A percentile compares a stretch with the other conserved stretches of the same genome.
Conservation (phyloP, 306 rosid genomes). For the Crotalaria pallida region DNA sequence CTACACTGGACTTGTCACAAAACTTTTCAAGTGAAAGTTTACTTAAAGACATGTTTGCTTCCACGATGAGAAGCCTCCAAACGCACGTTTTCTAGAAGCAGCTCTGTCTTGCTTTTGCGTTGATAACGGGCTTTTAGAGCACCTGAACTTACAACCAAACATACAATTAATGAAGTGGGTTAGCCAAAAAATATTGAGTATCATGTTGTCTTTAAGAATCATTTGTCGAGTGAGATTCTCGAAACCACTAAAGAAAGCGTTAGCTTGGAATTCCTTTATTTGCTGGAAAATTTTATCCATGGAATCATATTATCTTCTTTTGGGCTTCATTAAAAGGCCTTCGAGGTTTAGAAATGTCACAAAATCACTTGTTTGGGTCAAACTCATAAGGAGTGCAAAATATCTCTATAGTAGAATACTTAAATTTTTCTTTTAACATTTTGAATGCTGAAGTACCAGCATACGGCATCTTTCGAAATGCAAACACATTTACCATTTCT, state of each 20-base stretch:
- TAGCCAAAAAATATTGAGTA: background rate
- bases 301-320: slow-evolving; percentile 28
- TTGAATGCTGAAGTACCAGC: slow-evolving; percentile 41
- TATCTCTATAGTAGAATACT: background rate
- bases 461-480: slow-evolving; percentile 28
- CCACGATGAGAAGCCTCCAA: too few relatives aligned
- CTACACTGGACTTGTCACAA: slow-evolving; percentile 15
- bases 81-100: too few relatives aligned
- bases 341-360: slow-evolving; percentile 23
- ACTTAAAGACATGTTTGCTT: too few relatives aligned
- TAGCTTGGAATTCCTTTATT: slow-evolving; percentile 15
- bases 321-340: slow-evolving; percentile 17
- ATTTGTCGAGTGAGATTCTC: slow-evolving; percentile 27
- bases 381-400: slow-evolving; percentile 28
- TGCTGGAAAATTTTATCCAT: slow-evolving; percentile 20
- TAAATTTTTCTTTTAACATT: slow-evolving; percentile 39
- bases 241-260: slow-evolving; percentile 18
- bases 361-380: slow-evolving; percentile 24
- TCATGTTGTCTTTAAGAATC: slow-evolving; percentile 26
- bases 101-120: too few relatives aligned
- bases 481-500: background rate
- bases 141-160: too few relatives aligned
- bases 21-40: slow-evolving; percentile 26
- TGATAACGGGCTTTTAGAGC: too few relatives aligned
- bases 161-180: slow-evolving; percentile 9